Percentiles rank a stretch among this genome's conserved stretches.
Evolutionary conservation across 352 stramenopile species (phyloP).

Genomic region (Phytopythium sindhum): DNA sequence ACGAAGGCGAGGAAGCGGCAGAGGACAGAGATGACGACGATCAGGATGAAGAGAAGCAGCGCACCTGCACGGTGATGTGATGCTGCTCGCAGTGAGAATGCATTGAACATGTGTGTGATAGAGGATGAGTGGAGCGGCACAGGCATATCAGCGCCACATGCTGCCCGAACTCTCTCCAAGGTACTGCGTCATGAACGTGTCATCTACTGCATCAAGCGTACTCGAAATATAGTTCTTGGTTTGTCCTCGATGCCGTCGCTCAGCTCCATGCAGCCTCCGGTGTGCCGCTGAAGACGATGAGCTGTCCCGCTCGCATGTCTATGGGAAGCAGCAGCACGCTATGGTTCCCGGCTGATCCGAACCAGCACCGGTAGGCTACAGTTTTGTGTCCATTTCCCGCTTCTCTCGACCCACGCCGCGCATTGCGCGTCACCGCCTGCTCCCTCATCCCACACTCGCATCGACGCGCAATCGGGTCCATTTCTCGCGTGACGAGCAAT

Average conservation of each 20-base stretch:
- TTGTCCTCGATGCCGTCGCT: too few relatives aligned
- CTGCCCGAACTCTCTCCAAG: too few relatives aligned
- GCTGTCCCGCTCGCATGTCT: too few relatives aligned
- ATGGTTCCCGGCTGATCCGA: too few relatives aligned
- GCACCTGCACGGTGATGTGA: slow-evolving; percentile 5
- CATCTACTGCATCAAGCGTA: background rate
- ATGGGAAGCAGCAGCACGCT: too few relatives aligned
- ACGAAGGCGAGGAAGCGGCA: background rate
- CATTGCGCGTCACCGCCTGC: background rate
- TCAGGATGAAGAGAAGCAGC: slow-evolving; percentile 1
- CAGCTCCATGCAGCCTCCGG: too few relatives aligned
- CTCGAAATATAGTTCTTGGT: background rate
- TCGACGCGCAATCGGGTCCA: background rate
- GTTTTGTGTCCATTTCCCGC: too few relatives aligned
- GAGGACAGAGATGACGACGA: background rate
- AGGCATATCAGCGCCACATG: too few relatives aligned
- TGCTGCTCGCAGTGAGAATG: background rate
- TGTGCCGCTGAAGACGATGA: too few relatives aligned
- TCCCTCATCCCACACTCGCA: background rate
- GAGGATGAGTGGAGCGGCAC: background rate
- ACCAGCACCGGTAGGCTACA: too few relatives aligned
- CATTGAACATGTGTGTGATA: background rate
- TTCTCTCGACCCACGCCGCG: background rate
- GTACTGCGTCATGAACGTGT: too few relatives aligned
- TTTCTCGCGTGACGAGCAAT: background rate